Evolutionary conservation across 2,329 filamentous ascomycete genomes (phyloP).

Genomic region (Xylariaceae sp.): DNA sequence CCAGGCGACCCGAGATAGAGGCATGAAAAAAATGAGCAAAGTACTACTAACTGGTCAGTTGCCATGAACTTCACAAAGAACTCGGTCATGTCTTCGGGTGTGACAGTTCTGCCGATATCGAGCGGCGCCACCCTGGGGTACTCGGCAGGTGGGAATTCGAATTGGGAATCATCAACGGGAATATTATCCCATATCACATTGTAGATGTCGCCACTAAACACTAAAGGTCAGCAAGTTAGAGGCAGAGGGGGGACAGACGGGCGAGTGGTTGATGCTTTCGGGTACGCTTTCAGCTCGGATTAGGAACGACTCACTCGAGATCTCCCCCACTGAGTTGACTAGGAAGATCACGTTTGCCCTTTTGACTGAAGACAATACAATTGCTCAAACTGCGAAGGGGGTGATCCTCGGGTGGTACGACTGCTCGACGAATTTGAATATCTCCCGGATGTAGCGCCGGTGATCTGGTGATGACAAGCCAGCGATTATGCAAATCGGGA

Average conservation of each 20-base stretch:
- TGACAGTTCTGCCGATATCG: conserved; percentile 61
- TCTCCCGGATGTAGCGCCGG: conserved; percentile 82
- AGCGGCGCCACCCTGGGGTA: conserved; percentile 60
- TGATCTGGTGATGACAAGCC: conserved; percentile 69
- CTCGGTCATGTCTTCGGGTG: conserved; percentile 65
- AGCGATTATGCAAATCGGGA: conserved; percentile 36
- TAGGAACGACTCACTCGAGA: conserved; percentile 39
- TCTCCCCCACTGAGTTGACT: conserved; percentile 80
- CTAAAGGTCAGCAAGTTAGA: neutral
- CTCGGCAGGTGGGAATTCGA: conserved; percentile 59
- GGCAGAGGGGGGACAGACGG: too few relatives aligned
- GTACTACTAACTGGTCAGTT: conserved; percentile 29
- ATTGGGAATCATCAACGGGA: conserved; percentile 39
- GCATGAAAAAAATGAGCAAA: neutral
- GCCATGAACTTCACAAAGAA: conserved; percentile 66
- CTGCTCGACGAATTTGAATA: conserved; percentile 63
- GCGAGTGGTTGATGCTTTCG: too few relatives aligned
- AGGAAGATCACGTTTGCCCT: conserved; percentile 70
- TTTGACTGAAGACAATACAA: conserved; percentile 74
- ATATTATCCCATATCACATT: conserved; percentile 71
- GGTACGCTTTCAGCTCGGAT: neutral
- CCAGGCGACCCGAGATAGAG: too few relatives aligned
- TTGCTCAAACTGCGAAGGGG: conserved; percentile 64
- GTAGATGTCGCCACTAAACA: conserved; percentile 65
- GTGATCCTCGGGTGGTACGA: conserved; percentile 58